Evolutionary conservation across 805 yeast species (phyloP).

Genomic region (Candida sphagnicola): DNA sequence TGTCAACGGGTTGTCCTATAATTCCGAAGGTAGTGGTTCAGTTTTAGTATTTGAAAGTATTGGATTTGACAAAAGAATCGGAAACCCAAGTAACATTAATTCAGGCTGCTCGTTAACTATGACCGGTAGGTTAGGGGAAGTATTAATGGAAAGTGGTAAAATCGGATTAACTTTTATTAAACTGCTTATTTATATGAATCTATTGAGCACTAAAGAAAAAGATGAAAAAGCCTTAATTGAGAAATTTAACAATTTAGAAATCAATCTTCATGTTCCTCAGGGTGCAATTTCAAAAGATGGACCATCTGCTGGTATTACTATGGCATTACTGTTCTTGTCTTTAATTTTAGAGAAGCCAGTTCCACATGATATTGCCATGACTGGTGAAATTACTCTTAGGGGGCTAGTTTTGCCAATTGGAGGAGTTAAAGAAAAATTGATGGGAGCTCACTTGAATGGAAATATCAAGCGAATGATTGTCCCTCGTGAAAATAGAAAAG

Average conservation of each 20-base stretch:
- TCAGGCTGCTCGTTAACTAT: conserved; percentile 43
- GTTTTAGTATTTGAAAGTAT: conserved; percentile 76
- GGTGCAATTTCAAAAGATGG: conserved; percentile 48
- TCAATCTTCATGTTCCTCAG: conserved; percentile 50
- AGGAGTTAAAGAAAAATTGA: conserved; percentile 70
- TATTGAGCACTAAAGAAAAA: conserved; percentile 25
- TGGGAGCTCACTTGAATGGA: conserved; percentile 71
- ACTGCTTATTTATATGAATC: conserved; percentile 41
- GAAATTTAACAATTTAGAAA: conserved; percentile 50
- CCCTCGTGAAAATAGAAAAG: conserved; percentile 68
- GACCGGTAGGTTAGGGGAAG: conserved; percentile 83
- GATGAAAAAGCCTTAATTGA: conserved; percentile 31
- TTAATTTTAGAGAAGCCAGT: conserved; percentile 41
- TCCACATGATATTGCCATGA: conserved; percentile 63
- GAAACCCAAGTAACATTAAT: conserved; percentile 4
- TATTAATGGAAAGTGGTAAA: conserved; percentile 74
- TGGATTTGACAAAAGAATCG: conserved; percentile 47
- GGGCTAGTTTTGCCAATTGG: conserved; percentile 82
- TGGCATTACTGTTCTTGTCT: conserved; percentile 45
- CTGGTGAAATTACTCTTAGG: conserved; percentile 79
- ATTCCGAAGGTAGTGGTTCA: conserved; percentile 83
- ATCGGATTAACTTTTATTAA: conserved; percentile 74
- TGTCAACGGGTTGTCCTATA: conserved; percentile 85
- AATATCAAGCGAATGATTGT: conserved; percentile 50
- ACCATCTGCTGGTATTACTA: conserved; percentile 46